These are phyloP conservation scores for Aureobasidium melanogenum DNA, from an alignment of 2,329 filamentous ascomycete species.

Conservation along the genomic window DNA sequence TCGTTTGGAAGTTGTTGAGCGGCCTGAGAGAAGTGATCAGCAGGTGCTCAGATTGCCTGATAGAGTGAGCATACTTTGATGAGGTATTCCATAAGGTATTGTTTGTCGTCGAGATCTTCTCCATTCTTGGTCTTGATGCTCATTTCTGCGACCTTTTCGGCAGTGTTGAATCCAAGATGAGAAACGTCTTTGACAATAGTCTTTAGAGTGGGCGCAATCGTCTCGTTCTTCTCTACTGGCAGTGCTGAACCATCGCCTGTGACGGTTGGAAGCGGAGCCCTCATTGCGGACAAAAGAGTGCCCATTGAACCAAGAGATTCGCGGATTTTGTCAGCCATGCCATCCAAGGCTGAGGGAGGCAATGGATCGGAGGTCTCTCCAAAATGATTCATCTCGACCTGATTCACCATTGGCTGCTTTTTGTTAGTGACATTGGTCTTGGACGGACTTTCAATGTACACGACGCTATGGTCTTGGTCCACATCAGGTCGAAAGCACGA, in stretches of 20 bases:
- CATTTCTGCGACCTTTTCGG: slow-evolving; percentile 28
- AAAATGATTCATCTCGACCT: slow-evolving; percentile 11
- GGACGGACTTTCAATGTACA: not conserved
- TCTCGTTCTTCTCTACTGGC: slow-evolving; percentile 19
- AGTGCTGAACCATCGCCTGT: slow-evolving; percentile 38
- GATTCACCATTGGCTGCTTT: slow-evolving; percentile 4
- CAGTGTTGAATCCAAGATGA: slow-evolving; percentile 28
- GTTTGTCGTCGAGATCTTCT: slow-evolving; percentile 51
- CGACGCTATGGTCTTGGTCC: not conserved
- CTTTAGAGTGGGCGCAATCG: slow-evolving; percentile 10
- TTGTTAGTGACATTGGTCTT: not conserved
- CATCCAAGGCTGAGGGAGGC: slow-evolving; percentile 20
- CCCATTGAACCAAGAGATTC: slow-evolving; percentile 21
- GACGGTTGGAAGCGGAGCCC: slow-evolving; percentile 26
- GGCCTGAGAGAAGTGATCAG: slow-evolving; percentile 19
- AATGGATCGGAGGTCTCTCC: slow-evolving; percentile 12
- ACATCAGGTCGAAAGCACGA: not conserved
- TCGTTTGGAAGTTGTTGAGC: slow-evolving; percentile 35
- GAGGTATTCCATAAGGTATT: slow-evolving; percentile 51
- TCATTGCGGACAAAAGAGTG: slow-evolving; percentile 23
- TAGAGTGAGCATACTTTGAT: slow-evolving; percentile 33
- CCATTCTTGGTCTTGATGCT: slow-evolving; percentile 32
- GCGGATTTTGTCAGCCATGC: slow-evolving; percentile 15
- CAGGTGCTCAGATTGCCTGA: not conserved
- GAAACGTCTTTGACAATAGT: slow-evolving; percentile 21